phyloP scores from a whole-genome alignment of 805 yeast genomes.

The Blastobotrys americana region DNA sequence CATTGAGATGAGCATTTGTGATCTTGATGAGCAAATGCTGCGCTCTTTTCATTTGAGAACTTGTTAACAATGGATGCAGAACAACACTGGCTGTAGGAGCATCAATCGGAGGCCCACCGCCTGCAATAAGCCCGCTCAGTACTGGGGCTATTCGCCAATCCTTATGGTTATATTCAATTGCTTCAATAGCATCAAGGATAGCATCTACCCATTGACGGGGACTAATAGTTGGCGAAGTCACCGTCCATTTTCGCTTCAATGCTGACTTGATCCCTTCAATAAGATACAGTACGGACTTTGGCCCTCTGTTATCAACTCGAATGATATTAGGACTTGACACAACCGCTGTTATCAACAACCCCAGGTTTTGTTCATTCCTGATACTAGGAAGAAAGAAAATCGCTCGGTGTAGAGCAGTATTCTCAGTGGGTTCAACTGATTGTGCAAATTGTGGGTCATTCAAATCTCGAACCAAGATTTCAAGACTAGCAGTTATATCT shows the following conservation, averaged over 20 bases:
- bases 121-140: neutral
- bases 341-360: constrained; percentile 18
- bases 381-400: constrained; percentile 20
- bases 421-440: neutral
- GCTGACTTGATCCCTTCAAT: constrained; percentile 23
- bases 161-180: constrained; percentile 4
- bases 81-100: too few relatives aligned
- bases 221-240: constrained; percentile 23
- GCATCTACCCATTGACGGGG: constrained; percentile 16
- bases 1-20: neutral
- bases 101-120: neutral
- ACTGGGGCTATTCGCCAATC: constrained; percentile 20
- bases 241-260: constrained; percentile 15
- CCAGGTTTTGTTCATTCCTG: constrained; percentile 21
- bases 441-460: constrained; percentile 4
- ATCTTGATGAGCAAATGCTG: neutral
- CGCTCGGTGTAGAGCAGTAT: constrained; percentile 8
- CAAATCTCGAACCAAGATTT: constrained; percentile 9
- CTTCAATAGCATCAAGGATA: constrained; percentile 10
- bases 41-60: neutral
- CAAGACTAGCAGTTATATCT: constrained; percentile 7
- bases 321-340: constrained; percentile 17
- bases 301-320: constrained; percentile 7
- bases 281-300: constrained; percentile 7
- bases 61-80: neutral